Percentiles rank a stretch among this genome's conserved stretches.
phyloP scores from a whole-genome alignment of 805 yeast genomes.

The Kuraishia hungarica region DNA sequence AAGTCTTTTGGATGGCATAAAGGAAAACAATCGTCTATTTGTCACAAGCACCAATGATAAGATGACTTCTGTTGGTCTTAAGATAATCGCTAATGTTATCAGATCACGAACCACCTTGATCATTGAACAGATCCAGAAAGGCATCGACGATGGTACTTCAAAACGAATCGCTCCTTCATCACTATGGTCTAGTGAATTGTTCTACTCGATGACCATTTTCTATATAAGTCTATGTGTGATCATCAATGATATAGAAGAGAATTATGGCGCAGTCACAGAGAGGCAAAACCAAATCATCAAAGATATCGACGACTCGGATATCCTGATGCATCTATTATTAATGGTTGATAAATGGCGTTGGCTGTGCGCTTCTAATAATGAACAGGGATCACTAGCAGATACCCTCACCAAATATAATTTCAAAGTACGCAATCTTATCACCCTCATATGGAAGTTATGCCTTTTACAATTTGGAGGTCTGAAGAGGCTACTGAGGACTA shows the following conservation, averaged over 20 bases:
- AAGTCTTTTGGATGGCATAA: conserved; percentile 16
- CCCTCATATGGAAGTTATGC: conserved; percentile 44
- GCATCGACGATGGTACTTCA: neutral
- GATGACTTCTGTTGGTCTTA: neutral
- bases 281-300: neutral
- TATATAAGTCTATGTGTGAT: conserved; percentile 9
- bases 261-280: neutral
- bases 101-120: neutral
- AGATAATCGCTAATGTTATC: conserved; percentile 9
- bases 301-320: conserved; percentile 19
- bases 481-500: conserved; percentile 29
- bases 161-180: neutral
- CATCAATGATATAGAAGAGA: conserved; percentile 1
- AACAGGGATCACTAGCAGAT: conserved; percentile 7
- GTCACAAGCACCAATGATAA: conserved; percentile 3
- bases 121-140: neutral
- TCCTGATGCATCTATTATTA: conserved; percentile 35
- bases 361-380: conserved; percentile 21
- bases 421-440: conserved; percentile 49
- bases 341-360: conserved; percentile 65
- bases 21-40: conserved; percentile 13
- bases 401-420: conserved; percentile 19
- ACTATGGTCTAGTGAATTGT: conserved; percentile 16
- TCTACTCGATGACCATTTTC: conserved; percentile 19
- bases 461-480: conserved; percentile 57